Percentiles rank a stretch among this genome's conserved stretches.
These are phyloP conservation scores for Agastache rugosa DNA, from an alignment of 257 asterid species.

Conservation along the genomic window DNA sequence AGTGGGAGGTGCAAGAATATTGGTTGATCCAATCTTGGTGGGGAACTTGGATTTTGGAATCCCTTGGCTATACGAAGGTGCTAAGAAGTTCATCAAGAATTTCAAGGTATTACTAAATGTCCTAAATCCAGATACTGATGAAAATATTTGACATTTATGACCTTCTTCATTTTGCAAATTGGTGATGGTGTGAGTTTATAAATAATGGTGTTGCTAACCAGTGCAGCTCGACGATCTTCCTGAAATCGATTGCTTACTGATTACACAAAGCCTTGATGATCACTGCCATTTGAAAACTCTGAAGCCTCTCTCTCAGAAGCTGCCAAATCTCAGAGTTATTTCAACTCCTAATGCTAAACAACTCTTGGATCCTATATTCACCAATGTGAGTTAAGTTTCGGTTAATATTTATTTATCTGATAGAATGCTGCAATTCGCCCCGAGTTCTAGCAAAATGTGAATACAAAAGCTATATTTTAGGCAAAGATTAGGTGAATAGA, in stretches of 20 bases:
- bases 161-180: not conserved
- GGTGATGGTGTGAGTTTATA: not conserved
- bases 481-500: not conserved
- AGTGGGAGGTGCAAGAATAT: constrained; percentile 75
- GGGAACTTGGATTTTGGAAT: constrained; percentile 96
- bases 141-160: not conserved
- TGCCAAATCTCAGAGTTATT: constrained; percentile 69
- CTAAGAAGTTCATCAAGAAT: constrained; percentile 74
- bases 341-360: constrained; percentile 86
- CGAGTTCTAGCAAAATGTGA: not conserved
- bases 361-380: constrained; percentile 82
- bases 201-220: constrained; percentile 38
- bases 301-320: constrained; percentile 78
- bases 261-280: constrained; percentile 97
- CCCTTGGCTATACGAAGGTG: constrained; percentile 93
- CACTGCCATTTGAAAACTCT: constrained; percentile 92
- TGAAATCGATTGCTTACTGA: constrained; percentile 74
- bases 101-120: constrained; percentile 57
- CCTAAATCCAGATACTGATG: not conserved
- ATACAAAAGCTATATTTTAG: not conserved
- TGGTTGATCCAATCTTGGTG: constrained; percentile 97
- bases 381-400: constrained; percentile 58
- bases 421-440: not conserved
- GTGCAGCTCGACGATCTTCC: constrained; percentile 92
- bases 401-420: not conserved